Evolutionary conservation across 306 rosid species (phyloP).

Genomic region (Pterocarpus santalinus): DNA sequence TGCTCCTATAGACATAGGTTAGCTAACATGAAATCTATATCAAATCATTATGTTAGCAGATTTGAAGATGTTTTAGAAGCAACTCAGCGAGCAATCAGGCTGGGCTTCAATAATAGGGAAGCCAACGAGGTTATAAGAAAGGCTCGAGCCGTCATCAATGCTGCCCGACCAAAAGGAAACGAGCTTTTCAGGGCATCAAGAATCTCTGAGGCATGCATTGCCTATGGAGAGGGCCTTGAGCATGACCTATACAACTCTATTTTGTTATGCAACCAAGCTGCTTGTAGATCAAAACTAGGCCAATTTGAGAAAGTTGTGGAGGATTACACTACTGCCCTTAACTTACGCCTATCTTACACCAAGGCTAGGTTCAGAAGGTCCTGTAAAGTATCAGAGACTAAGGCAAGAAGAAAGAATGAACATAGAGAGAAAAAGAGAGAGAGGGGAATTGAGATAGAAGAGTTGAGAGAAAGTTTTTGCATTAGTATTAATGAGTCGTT

Average conservation of each 20-base stretch:
- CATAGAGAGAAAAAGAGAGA: no score
- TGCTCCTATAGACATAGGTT: no score
- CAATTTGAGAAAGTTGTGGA: constrained; percentile 71
- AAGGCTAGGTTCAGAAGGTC: constrained; percentile 75
- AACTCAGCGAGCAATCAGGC: constrained; percentile 62
- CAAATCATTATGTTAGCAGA: constrained; percentile 47
- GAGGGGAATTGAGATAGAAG: no score
- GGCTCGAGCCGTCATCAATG: constrained; percentile 55
- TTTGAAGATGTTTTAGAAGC: constrained; percentile 81
- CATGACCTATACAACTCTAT: constrained; percentile 72
- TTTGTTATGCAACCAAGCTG: constrained; percentile 82
- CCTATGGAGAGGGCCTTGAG: constrained; percentile 86
- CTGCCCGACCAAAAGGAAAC: constrained; percentile 78
- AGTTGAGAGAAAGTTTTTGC: no score
- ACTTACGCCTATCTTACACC: constrained; percentile 70
- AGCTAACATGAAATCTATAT: background rate
- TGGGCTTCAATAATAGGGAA: constrained; percentile 73
- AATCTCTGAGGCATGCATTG: constrained; percentile 77
- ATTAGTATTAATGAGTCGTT: no score
- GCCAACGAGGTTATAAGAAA: constrained; percentile 61
- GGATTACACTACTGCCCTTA: constrained; percentile 76
- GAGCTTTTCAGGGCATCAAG: constrained; percentile 73
- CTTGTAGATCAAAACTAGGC: constrained; percentile 77
- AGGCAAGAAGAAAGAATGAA: no score
- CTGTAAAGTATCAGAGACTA: no score